Evolutionary conservation across 257 asterid species (phyloP), one percentile per base, ranked within the genome.

Genomic region (Henckelia pumila): DNA sequence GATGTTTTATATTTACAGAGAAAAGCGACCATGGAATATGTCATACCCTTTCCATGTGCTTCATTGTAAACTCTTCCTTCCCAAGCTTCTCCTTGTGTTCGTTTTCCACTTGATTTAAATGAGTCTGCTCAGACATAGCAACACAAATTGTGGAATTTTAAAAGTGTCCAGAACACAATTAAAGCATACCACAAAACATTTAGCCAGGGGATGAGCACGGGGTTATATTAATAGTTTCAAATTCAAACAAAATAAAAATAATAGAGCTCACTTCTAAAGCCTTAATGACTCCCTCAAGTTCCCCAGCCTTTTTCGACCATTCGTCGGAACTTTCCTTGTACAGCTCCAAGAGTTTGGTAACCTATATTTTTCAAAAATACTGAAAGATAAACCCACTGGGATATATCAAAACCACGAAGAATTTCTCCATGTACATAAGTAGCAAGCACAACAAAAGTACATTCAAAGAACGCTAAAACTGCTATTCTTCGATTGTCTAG

Each of bases 291-390:
- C 97, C 97, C 82, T 94, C 97, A 53, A 94, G 99, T 59, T 91
- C 97, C 56, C 88, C 94, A 24, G 97, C 97, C 85, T 91, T 94
- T 81, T 91, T 91, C 57, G 99, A 86, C 97, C 97, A 94, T 69
- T 90, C 96, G 68, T 85, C 95, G 0, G 97, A 86, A 62, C 93
- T 94, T 84, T 90, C 96, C 83, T 94, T 94, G 64, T 91, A 91
- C 59, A 94, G 69, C 50, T 91, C 96, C 70, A 77, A 86, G 47
- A 94, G 99, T 81, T 87, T 91, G 70, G 82, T 82, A 50, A 85
- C 80, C 89, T 83, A 68, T 57, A 26, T 7, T 28, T 47, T 68
- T 24, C 28, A 56, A 50, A 40, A 52, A 21, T 50, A 49, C 30
- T 50, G 44, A 61, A 58, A 62, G 59, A 53, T 32, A 50, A 28